Evolutionary conservation across 192 early-diverging fungal species (phyloP).

Genomic region (Linnemannia zychae): DNA sequence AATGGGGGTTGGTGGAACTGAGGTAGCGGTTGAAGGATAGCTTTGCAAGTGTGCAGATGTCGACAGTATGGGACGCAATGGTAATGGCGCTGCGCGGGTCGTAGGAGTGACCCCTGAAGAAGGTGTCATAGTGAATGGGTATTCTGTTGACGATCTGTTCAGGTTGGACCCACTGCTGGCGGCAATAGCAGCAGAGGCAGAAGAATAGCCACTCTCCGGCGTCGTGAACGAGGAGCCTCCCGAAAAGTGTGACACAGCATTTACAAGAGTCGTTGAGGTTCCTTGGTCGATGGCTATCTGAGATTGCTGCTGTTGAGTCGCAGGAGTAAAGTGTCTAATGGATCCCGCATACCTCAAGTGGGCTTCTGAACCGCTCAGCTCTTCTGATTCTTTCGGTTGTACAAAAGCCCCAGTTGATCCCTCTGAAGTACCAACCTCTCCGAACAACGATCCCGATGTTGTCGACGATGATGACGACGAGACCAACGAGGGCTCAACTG

Average conservation of each 20-base stretch:
- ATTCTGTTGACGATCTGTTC: neutral
- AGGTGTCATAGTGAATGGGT: neutral
- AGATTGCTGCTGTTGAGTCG: neutral
- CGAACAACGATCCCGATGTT: neutral
- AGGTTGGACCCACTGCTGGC: neutral
- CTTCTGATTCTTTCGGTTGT: neutral
- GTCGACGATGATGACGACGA: neutral
- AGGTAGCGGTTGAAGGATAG: no score
- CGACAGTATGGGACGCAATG: neutral
- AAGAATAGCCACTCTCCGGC: neutral
- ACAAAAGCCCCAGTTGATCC: neutral
- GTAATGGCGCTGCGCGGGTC: neutral
- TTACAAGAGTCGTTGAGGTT: neutral
- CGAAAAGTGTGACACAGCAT: neutral
- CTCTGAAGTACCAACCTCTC: neutral
- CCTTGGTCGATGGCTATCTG: neutral
- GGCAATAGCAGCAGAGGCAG: neutral
- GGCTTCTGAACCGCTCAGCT: neutral
- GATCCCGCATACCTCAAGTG: neutral
- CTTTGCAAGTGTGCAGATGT: neutral
- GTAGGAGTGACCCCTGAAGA: neutral
- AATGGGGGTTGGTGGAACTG: neutral
- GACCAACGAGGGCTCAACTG: neutral
- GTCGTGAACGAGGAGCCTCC: neutral
- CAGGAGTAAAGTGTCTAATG: neutral